Conservation (phyloP, 2,329 filamentous ascomycete genomes). For the Xylariaceae sp. region DNA sequence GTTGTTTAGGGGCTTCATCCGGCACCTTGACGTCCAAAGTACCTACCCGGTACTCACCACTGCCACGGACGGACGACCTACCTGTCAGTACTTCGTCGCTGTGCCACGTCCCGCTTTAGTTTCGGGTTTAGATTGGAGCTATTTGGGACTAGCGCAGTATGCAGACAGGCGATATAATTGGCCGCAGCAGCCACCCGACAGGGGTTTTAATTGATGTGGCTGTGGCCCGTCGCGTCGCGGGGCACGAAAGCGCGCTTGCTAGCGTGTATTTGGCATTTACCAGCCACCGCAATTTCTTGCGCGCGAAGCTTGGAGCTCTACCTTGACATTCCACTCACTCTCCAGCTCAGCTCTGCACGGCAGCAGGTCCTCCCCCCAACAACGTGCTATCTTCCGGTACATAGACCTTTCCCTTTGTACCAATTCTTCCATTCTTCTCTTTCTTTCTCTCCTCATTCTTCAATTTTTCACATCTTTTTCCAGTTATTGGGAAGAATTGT, state of each 20-base stretch:
- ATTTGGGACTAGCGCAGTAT: background rate
- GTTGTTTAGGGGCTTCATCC: no score
- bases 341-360: no score
- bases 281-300: constrained; percentile 28
- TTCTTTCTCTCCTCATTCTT: background rate
- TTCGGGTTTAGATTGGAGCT: background rate
- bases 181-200: constrained; percentile 9
- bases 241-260: background rate
- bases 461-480: background rate
- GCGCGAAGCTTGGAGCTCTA: background rate
- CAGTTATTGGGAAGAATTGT: background rate
- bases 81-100: no score
- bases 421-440: background rate
- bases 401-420: background rate
- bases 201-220: constrained; percentile 33
- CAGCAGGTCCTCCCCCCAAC: no score
- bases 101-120: background rate
- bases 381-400: background rate
- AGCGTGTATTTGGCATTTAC: constrained; percentile 14
- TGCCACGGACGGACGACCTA: no score
- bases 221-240: constrained; percentile 21
- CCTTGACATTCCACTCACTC: no score
- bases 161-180: constrained; percentile 3
- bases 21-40: no score
- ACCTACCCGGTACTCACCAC: no score